Conservation (phyloP, 257 asterid genomes). For the Solanum pinnatisectum region DNA sequence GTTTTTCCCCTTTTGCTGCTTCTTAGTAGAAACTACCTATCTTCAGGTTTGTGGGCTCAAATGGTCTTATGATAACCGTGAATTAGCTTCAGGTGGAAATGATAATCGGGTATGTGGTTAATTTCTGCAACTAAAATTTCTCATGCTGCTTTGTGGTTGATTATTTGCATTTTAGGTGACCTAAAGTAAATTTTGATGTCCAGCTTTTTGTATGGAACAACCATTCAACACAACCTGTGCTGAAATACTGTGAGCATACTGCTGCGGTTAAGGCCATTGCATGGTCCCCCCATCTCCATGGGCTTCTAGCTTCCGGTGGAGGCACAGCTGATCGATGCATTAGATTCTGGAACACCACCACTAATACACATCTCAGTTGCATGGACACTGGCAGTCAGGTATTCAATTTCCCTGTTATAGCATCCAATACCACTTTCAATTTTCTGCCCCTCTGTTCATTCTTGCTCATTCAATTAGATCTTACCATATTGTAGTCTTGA, state of each 20-base stretch:
- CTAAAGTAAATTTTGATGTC: not conserved
- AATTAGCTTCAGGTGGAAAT: conserved; percentile 97
- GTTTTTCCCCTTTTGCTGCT: not conserved
- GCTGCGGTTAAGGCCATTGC: conserved; percentile 99
- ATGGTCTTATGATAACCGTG: conserved; percentile 94
- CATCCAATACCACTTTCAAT: not conserved
- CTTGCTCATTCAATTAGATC: not conserved
- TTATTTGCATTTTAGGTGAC: not conserved
- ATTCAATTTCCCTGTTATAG: not conserved
- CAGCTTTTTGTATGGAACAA: conserved; percentile 95
- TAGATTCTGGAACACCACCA: conserved; percentile 92
- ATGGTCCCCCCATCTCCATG: conserved; percentile 98
- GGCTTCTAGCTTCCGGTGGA: conserved; percentile 99
- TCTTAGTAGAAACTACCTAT: not conserved
- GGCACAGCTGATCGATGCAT: conserved; percentile 98
- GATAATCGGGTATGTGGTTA: conserved; percentile 62
- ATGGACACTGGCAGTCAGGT: conserved; percentile 99
- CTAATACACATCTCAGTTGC: conserved; percentile 70
- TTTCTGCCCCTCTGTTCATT: not conserved
- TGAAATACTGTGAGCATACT: conserved; percentile 85
- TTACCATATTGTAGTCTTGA: not conserved
- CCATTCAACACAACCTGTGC: conserved; percentile 77
- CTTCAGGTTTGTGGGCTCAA: conserved; percentile 92
- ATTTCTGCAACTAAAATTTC: not conserved
- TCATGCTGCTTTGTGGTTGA: not conserved